These are phyloP conservation scores for Leishmania amazonensis DNA, from an alignment of 208 protist genomes.

Conservation along the genomic window DNA sequence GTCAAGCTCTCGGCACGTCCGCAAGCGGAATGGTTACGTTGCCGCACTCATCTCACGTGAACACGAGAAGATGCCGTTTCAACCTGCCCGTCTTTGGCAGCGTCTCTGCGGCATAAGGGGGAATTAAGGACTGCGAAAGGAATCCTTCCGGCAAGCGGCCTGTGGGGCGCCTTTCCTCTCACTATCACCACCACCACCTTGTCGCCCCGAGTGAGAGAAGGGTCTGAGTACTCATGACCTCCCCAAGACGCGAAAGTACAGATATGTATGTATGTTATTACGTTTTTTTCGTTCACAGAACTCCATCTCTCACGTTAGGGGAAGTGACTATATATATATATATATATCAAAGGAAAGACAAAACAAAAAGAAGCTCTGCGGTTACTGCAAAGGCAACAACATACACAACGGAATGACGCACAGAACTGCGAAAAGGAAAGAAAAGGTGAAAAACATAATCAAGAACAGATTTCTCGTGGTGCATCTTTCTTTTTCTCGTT, in stretches of 20 bases:
- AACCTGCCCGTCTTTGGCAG: background rate
- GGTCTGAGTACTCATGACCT: background rate
- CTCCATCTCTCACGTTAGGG: background rate
- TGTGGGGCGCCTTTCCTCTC: background rate
- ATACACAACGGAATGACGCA: background rate
- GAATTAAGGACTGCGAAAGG: background rate
- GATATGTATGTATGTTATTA: background rate
- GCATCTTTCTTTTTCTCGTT: background rate
- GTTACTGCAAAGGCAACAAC: slow-evolving; percentile 3
- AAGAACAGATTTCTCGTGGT: background rate
- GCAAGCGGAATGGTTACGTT: background rate
- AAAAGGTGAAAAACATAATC: background rate
- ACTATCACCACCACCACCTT: background rate
- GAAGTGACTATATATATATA: background rate
- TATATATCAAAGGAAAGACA: background rate
- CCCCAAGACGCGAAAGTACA: background rate
- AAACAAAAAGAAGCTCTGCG: background rate
- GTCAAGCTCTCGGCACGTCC: background rate
- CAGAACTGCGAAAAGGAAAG: slow-evolving; percentile 1
- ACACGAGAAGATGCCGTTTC: too few species aligned
- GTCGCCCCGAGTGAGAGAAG: background rate
- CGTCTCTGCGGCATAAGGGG: background rate
- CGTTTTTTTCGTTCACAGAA: background rate
- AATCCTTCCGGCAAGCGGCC: too few species aligned
- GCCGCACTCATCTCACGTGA: background rate